phyloP scores from a whole-genome alignment of 441 rosid genomes.

The Arabidopsis hybrid region DNA sequence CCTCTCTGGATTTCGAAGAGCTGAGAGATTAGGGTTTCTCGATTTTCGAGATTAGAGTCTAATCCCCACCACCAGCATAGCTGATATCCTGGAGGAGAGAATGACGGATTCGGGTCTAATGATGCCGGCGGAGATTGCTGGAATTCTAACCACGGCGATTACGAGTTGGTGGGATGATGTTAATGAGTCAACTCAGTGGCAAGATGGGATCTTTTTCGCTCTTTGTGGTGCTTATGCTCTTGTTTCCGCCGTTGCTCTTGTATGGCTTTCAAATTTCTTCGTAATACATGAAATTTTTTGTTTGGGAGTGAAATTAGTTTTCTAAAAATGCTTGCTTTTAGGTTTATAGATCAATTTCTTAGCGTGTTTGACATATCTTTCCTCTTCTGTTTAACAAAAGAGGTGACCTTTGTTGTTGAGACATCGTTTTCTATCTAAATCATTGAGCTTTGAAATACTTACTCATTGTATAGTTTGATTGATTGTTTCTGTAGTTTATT shows the following conservation, averaged over 20 bases:
- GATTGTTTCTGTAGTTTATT: neutral
- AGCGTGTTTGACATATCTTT: slow-evolving; percentile 31
- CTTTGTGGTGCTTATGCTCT: slow-evolving; percentile 86
- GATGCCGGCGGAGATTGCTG: slow-evolving; percentile 39
- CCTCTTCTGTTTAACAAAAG: slow-evolving; percentile 21
- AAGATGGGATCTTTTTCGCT: slow-evolving; percentile 80
- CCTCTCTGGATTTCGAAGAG: slow-evolving; percentile 21
- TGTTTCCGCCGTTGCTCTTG: slow-evolving; percentile 83
- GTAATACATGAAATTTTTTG: neutral
- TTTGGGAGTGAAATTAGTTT: neutral
- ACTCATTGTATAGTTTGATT: neutral
- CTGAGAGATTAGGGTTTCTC: slow-evolving; percentile 24
- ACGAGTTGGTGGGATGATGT: slow-evolving; percentile 50
- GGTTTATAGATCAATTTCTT: slow-evolving; percentile 20
- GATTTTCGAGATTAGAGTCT: neutral
- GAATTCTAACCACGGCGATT: slow-evolving; percentile 30
- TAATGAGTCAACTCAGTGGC: slow-evolving; percentile 68
- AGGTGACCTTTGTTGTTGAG: slow-evolving; percentile 5
- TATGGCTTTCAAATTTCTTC: slow-evolving; percentile 29
- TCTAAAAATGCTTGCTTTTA: neutral
- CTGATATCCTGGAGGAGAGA: neutral
- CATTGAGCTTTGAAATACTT: neutral
- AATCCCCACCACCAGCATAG: neutral
- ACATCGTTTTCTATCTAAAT: slow-evolving; percentile 26
- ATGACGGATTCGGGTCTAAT: slow-evolving; percentile 27